phyloP scores from a whole-genome alignment of 2,329 filamentous ascomycete genomes.

The Aureobasidium vineae region DNA sequence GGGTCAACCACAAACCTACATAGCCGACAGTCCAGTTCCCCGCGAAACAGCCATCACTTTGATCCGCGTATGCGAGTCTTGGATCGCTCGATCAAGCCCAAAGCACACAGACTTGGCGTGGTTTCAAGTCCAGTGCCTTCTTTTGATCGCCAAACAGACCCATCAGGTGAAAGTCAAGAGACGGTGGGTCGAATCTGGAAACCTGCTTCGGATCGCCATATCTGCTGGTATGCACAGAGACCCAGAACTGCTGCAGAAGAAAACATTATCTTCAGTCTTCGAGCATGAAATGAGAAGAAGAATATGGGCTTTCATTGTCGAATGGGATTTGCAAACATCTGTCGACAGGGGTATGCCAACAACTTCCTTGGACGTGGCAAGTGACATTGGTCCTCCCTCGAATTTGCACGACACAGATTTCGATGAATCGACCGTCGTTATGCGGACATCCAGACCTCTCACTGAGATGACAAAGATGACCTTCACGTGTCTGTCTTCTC shows the following conservation, averaged over 20 bases:
- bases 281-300: constrained; percentile 56
- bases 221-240: constrained; percentile 55
- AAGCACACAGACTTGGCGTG: constrained; percentile 53
- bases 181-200: constrained; percentile 53
- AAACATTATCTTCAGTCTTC: constrained; percentile 40
- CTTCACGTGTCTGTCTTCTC: constrained; percentile 32
- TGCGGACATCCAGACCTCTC: constrained; percentile 30
- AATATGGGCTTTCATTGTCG: constrained; percentile 57
- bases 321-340: constrained; percentile 57
- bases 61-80: constrained; percentile 44
- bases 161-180: constrained; percentile 56
- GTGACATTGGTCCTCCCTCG: constrained; percentile 50
- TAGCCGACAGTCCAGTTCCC: constrained; percentile 46
- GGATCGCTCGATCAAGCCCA: constrained; percentile 48
- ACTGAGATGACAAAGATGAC: constrained; percentile 35
- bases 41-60: constrained; percentile 42
- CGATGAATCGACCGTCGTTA: constrained; percentile 30
- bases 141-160: constrained; percentile 51
- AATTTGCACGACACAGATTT: constrained; percentile 55
- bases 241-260: constrained; percentile 41
- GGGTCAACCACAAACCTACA: constrained; percentile 38
- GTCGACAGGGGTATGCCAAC: constrained; percentile 56
- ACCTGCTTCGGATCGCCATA: constrained; percentile 54
- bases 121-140: constrained; percentile 53
- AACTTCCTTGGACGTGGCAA: constrained; percentile 44